A percentile compares a stretch with the other conserved stretches of the same genome.
phyloP scores from a whole-genome alignment of 2,329 filamentous ascomycete genomes.

The Botryosphaeria dothidea region DNA sequence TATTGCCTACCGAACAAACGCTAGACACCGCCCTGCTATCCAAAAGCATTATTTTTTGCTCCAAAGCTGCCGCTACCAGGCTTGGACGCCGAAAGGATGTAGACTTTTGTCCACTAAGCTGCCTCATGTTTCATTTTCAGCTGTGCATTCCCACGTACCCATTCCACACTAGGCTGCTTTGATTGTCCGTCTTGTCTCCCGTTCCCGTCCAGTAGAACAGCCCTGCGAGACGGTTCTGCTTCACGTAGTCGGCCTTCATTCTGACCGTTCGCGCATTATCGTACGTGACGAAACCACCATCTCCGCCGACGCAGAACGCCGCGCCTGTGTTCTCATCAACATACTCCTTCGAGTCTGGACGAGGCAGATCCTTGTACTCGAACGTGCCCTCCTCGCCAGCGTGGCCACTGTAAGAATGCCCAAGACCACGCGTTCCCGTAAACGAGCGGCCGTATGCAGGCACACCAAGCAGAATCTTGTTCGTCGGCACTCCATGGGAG shows the following conservation, averaged over 20 bases:
- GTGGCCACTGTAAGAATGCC: slow-evolving; percentile 57
- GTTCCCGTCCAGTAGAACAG: slow-evolving; percentile 84
- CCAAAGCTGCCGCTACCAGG: background rate
- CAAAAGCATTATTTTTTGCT: background rate
- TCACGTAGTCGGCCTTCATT: slow-evolving; percentile 73
- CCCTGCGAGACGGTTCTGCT: slow-evolving; percentile 69
- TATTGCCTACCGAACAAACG: background rate
- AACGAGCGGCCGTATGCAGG: slow-evolving; percentile 77
- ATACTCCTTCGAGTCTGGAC: slow-evolving; percentile 61
- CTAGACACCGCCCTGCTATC: background rate
- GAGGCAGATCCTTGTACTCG: slow-evolving; percentile 71
- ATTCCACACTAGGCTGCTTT: slow-evolving; percentile 60
- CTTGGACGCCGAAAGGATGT: background rate
- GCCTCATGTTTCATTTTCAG: background rate
- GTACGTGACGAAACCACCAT: slow-evolving; percentile 78
- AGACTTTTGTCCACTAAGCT: background rate
- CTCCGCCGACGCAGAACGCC: slow-evolving; percentile 70
- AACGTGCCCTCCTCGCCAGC: slow-evolving; percentile 69
- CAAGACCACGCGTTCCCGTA: slow-evolving; percentile 62
- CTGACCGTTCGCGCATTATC: slow-evolving; percentile 76
- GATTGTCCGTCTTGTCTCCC: slow-evolving; percentile 58
- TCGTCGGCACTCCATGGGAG: slow-evolving; percentile 64
- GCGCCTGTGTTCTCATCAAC: slow-evolving; percentile 69
- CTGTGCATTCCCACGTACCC: slow-evolving; percentile 57
- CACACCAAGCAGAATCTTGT: slow-evolving; percentile 74